These are phyloP conservation scores for Ascochyta rabiei DNA, from an alignment of 2,329 filamentous ascomycete species.

Conservation along the genomic window DNA sequence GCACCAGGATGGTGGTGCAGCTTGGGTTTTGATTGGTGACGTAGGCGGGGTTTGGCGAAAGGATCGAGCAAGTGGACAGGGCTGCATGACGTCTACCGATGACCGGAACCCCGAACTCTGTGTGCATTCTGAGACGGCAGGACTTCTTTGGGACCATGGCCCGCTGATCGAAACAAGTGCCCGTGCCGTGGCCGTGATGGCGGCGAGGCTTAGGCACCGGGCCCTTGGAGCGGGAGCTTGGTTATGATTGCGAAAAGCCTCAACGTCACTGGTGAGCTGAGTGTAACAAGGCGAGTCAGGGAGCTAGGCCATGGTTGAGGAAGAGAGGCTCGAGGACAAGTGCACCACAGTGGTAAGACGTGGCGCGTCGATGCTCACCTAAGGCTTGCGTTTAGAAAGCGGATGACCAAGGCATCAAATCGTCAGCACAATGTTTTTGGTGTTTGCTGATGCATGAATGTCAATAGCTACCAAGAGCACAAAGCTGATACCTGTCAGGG, in stretches of 20 bases:
- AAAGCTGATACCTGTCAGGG: neutral
- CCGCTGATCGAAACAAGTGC: neutral
- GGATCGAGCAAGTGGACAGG: neutral
- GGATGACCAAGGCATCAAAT: neutral
- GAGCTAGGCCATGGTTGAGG: neutral
- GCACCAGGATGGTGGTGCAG: neutral
- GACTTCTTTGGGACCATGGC: neutral
- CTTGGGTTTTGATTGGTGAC: slow-evolving; percentile 10
- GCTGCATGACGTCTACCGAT: slow-evolving; percentile 10
- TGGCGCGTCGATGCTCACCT: neutral
- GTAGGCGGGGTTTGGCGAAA: slow-evolving; percentile 8
- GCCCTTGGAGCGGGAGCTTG: neutral
- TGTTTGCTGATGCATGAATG: neutral
- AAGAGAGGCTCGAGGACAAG: neutral
- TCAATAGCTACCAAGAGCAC: neutral
- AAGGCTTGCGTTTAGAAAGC: neutral
- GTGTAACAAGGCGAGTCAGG: neutral
- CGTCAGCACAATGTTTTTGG: neutral
- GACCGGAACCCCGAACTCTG: neutral
- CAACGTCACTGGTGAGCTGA: neutral
- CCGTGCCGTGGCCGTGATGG: neutral
- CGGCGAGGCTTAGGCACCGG: neutral
- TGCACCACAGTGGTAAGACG: neutral
- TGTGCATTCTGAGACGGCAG: neutral
- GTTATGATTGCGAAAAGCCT: neutral